These are phyloP conservation scores for Fusarium continuum DNA, from an alignment of 2,329 filamentous ascomycete species.

Conservation along the genomic window DNA sequence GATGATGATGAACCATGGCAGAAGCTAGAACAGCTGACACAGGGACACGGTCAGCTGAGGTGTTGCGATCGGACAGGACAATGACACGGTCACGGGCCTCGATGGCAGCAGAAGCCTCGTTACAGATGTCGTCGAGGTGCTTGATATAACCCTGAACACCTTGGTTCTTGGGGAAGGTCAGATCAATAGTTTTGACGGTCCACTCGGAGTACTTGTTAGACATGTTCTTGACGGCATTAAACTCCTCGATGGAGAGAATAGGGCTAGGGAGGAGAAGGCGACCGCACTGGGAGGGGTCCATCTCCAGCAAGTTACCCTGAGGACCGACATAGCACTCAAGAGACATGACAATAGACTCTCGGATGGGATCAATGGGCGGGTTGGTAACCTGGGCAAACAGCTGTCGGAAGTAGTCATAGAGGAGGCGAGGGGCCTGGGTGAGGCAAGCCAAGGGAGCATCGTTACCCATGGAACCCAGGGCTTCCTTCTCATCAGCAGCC, in stretches of 20 bases:
- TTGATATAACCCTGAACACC: conserved; percentile 86
- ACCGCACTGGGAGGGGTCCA: conserved; percentile 89
- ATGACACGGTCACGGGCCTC: conserved; percentile 85
- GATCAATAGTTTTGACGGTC: conserved; percentile 89
- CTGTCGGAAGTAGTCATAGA: conserved; percentile 97
- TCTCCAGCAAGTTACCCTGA: conserved; percentile 93
- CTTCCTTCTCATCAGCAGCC: conserved; percentile 97
- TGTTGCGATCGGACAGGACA: conserved; percentile 88
- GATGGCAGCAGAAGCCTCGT: conserved; percentile 84
- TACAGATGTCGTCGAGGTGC: conserved; percentile 88
- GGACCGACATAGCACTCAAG: conserved; percentile 95
- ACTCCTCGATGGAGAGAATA: conserved; percentile 87
- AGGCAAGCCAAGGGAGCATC: conserved; percentile 92
- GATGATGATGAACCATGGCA: conserved; percentile 93
- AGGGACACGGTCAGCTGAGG: conserved; percentile 81
- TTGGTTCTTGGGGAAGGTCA: conserved; percentile 89
- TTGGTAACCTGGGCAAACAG: conserved; percentile 98
- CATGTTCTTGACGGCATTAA: conserved; percentile 86
- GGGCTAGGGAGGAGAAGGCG: conserved; percentile 88
- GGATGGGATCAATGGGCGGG: conserved; percentile 94
- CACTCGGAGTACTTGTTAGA: conserved; percentile 76
- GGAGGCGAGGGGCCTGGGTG: conserved; percentile 85
- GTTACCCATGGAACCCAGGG: conserved; percentile 97
- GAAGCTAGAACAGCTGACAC: conserved; percentile 89
- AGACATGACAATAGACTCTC: conserved; percentile 98